Base-by-base conservation (phyloP, 805 yeast species). In the Candida boidinii region DNA sequence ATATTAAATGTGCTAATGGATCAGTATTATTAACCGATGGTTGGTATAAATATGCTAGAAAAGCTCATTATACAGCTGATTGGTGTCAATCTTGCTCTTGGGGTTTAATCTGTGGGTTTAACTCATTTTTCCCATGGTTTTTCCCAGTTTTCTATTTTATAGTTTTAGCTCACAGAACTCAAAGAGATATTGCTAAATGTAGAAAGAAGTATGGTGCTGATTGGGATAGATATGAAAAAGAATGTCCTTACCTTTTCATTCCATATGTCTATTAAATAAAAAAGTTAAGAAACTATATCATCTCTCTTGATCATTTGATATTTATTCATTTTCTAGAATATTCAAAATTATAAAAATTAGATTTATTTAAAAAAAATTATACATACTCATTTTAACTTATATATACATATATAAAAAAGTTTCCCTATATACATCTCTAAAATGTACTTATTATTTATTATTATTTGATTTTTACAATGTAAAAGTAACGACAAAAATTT, bases 21-120 rank as follows among this genome's bases (percentile, higher is more conserved):
- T 79, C 94, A 11, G 64, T 74, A 23, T 70, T 92, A 54, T 70
- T 92, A 45, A 78, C 88, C 33, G 96, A 87, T 52, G 98, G 98
- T 26, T 90, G 97, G 96, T 81, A 79, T 63, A 78, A 70, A 41
- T 85, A 79, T 48, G 97, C 96, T 12, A 79, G 97, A 64, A 92
- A 92, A 62, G 76, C 79, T 42, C 94, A 88, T 62, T 92, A 92
- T 68, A 87, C 96, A 23, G 96, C 95, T 16, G 98, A 92, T 58
- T 86, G 78, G 70, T 64, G 72, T 30, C 96, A 87, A 65, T 73
- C 94, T 31, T 64, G 84, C 46, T 70, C 92, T 29, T 92, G 98
- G 98, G 95, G 90, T 5, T 68, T 92, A 39, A 71, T 78, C 40
- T 86, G 96, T 58, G 98, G 98, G 1, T 77, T 79, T 57, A 68